Evolutionary conservation across 2,329 filamentous ascomycete species (phyloP).

Genomic region (Colletotrichum nymphaeae): DNA sequence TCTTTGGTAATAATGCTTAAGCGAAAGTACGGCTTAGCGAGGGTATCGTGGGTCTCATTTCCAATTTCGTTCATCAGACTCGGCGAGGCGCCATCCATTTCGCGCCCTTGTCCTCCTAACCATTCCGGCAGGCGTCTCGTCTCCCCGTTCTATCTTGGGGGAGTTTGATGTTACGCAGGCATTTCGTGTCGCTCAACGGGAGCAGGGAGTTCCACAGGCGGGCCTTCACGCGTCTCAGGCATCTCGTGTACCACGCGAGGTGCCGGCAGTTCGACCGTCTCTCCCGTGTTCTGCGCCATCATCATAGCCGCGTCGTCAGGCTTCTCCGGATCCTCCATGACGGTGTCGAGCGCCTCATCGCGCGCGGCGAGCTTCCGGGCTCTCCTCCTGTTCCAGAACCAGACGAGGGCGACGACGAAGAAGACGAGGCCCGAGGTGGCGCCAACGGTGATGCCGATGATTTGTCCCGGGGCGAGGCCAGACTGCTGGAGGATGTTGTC

Average conservation of each 20-base stretch:
- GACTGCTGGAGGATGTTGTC: conserved; percentile 34
- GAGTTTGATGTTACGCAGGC: conserved; percentile 5
- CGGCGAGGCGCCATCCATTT: not conserved
- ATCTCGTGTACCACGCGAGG: conserved; percentile 31
- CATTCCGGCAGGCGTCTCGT: too few species aligned
- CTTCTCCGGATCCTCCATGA: conserved; percentile 28
- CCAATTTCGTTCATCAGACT: conserved; percentile 22
- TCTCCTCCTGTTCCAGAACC: conserved; percentile 31
- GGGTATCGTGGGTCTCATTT: conserved; percentile 34
- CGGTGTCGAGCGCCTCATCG: conserved; percentile 20
- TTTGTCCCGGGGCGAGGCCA: conserved; percentile 26
- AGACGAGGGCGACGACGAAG: conserved; percentile 30
- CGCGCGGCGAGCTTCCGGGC: conserved; percentile 11
- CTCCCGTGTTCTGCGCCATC: conserved; percentile 7
- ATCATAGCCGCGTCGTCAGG: conserved; percentile 10
- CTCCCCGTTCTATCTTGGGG: too few species aligned
- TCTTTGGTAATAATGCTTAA: conserved; percentile 14
- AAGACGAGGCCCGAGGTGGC: conserved; percentile 30
- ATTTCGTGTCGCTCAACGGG: conserved; percentile 30
- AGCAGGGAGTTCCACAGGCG: conserved; percentile 21
- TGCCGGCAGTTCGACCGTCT: conserved; percentile 21
- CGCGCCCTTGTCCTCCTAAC: not conserved
- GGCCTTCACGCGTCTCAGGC: conserved; percentile 30
- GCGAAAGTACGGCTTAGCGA: conserved; percentile 22
- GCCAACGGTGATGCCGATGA: conserved; percentile 33